These are phyloP conservation scores for Microbotryum lychnidis-dioicae DNA, from an alignment of 1,284 basidiomycete genomes.

Conservation along the genomic window DNA sequence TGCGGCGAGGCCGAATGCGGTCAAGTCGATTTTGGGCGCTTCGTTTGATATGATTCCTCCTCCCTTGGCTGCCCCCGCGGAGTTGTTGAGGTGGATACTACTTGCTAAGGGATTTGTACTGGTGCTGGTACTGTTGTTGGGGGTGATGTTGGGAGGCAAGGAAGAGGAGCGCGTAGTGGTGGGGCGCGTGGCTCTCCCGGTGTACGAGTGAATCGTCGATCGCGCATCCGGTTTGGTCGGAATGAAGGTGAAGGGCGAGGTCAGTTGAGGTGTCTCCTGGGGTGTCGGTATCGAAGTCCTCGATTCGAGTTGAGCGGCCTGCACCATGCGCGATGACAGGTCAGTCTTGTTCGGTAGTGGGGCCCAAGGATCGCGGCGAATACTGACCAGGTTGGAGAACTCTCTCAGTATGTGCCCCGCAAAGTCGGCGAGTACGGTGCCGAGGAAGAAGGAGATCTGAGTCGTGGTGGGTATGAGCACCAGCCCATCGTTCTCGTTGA, in stretches of 20 bases:
- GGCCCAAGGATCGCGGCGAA: not conserved
- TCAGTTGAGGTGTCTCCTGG: slow-evolving; percentile 15
- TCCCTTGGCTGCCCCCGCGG: not conserved
- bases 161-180: slow-evolving; percentile 43
- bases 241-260: slow-evolving; percentile 17
- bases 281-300: slow-evolving; percentile 35
- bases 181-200: slow-evolving; percentile 34
- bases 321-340: too few relatives aligned
- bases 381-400: slow-evolving; percentile 57
- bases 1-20: slow-evolving; percentile 16
- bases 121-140: not conserved
- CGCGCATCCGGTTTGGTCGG: slow-evolving; percentile 8
- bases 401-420: slow-evolving; percentile 75
- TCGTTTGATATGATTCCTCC: not conserved
- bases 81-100: slow-evolving; percentile 8
- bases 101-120: too few relatives aligned
- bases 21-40: slow-evolving; percentile 7
- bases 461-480: slow-evolving; percentile 67
- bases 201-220: slow-evolving; percentile 45
- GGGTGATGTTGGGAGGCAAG: not conserved
- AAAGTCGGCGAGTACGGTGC: slow-evolving; percentile 73
- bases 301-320: slow-evolving; percentile 33
- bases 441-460: slow-evolving; percentile 64
- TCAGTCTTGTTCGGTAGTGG: too few relatives aligned
- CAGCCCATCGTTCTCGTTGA: slow-evolving; percentile 55